These are phyloP conservation scores for Cryphonectria naterciae DNA, from an alignment of 2,329 filamentous ascomycete species.

Conservation along the genomic window DNA sequence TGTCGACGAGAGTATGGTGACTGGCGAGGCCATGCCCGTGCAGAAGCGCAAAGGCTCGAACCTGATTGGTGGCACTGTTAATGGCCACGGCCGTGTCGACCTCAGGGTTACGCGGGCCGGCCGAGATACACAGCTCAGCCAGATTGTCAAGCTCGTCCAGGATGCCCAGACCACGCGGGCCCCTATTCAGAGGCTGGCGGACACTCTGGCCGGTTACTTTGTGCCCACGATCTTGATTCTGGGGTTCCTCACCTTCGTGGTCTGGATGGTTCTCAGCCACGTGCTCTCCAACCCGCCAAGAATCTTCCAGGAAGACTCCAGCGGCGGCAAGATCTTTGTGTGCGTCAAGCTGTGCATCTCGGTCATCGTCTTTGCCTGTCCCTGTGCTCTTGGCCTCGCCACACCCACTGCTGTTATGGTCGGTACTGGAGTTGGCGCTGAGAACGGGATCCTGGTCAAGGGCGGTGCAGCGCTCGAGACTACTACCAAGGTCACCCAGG, in stretches of 20 bases:
- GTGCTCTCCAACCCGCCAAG: slow-evolving; percentile 80
- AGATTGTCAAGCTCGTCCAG: slow-evolving; percentile 98
- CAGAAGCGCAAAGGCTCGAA: slow-evolving; percentile 80
- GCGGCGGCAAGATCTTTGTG: slow-evolving; percentile 92
- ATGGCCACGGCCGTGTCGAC: slow-evolving; percentile 87
- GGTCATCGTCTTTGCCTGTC: slow-evolving; percentile 97
- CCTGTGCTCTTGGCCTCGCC: slow-evolving; percentile 92
- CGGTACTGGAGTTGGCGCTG: slow-evolving; percentile 92
- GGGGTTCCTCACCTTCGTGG: slow-evolving; percentile 81
- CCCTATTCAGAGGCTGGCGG: slow-evolving; percentile 91
- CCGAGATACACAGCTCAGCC: slow-evolving; percentile 93
- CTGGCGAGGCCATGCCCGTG: slow-evolving; percentile 94
- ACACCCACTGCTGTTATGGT: slow-evolving; percentile 99
- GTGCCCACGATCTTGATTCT: slow-evolving; percentile 87
- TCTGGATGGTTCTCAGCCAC: slow-evolving; percentile 95
- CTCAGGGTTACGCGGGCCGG: slow-evolving; percentile 91
- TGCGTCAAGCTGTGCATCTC: slow-evolving; percentile 97
- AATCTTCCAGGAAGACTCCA: slow-evolving; percentile 80
- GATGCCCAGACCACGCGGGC: slow-evolving; percentile 93
- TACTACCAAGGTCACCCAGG: slow-evolving; percentile 84
- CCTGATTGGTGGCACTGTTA: slow-evolving; percentile 93
- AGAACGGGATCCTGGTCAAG: slow-evolving; percentile 97
- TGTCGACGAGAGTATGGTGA: slow-evolving; percentile 98
- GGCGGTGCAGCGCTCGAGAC: slow-evolving; percentile 90
- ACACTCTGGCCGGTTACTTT: slow-evolving; percentile 90